Percentiles rank a stretch among this genome's conserved stretches.
These are phyloP conservation scores for Calonectria pseudoturangicola DNA, from an alignment of 2,329 filamentous ascomycete genomes.

Conservation along the genomic window DNA sequence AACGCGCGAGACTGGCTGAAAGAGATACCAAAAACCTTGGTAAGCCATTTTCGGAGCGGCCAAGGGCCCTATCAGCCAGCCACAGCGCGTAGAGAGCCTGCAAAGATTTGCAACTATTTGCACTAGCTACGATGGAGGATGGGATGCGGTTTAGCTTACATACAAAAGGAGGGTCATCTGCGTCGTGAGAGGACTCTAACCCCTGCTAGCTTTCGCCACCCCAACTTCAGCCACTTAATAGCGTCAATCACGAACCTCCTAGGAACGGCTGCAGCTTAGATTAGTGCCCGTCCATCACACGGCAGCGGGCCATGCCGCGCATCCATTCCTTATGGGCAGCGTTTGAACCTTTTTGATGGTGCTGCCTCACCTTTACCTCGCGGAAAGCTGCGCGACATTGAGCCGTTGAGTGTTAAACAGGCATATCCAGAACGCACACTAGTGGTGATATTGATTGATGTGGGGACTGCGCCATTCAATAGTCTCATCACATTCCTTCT, in stretches of 20 bases:
- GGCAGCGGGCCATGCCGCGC: too few species aligned
- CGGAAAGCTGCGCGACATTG: not conserved
- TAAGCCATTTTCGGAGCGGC: too few species aligned
- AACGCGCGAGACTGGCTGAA: not conserved
- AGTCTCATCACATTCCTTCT: not conserved
- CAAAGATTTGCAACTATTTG: not conserved
- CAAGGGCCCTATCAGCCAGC: not conserved
- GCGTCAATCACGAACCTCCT: not conserved
- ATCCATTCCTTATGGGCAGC: too few species aligned
- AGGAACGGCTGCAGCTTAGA: not conserved
- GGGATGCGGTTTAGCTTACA: too few species aligned
- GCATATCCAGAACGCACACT: not conserved
- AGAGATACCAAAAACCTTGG: too few species aligned
- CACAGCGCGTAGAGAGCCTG: not conserved
- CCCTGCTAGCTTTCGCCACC: constrained; percentile 5
- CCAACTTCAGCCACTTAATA: not conserved
- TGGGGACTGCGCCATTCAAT: not conserved
- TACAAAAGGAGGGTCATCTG: not conserved
- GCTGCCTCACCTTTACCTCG: not conserved
- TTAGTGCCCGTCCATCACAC: not conserved
- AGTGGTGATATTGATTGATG: constrained; percentile 1
- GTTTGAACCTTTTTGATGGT: too few species aligned
- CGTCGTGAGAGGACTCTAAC: not conserved
- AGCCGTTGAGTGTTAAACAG: not conserved
- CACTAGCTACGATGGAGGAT: not conserved